phyloP scores from a whole-genome alignment of 257 asterid genomes.

The Voacanga thouarsii region DNA sequence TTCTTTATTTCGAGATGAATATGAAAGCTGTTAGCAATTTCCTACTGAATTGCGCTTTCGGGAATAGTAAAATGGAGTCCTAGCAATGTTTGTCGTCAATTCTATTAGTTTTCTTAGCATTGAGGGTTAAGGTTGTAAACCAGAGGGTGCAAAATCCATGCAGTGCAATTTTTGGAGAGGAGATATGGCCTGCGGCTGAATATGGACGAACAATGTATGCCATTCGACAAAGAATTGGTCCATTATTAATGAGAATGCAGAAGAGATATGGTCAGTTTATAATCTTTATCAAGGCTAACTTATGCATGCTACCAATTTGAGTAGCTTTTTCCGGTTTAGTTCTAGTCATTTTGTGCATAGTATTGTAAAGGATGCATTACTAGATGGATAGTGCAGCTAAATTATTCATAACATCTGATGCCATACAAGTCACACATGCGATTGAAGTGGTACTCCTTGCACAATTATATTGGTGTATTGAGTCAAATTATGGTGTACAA shows the following conservation, averaged over 20 bases:
- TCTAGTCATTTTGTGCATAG: background rate
- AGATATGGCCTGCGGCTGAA: constrained; percentile 99
- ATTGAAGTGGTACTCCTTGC: background rate
- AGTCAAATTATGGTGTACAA: background rate
- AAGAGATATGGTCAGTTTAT: constrained; percentile 67
- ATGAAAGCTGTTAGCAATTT: background rate
- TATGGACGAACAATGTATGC: constrained; percentile 98
- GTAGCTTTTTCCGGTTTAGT: background rate
- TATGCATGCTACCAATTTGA: background rate
- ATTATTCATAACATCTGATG: background rate
- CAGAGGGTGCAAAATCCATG: constrained; percentile 26
- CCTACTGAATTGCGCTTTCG: background rate
- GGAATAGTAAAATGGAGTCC: background rate
- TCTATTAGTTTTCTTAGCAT: background rate
- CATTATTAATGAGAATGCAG: constrained; percentile 82
- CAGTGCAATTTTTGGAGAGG: constrained; percentile 99
- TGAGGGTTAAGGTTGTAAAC: constrained; percentile 22
- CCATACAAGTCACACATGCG: background rate
- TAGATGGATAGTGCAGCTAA: background rate
- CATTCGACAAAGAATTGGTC: constrained; percentile 84
- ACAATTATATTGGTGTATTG: background rate
- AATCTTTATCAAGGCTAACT: background rate
- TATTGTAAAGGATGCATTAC: background rate
- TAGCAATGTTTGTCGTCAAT: background rate
- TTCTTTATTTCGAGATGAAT: background rate